phyloP scores from a whole-genome alignment of 108 stramenopile species.

The Epithemia pelagica region DNA sequence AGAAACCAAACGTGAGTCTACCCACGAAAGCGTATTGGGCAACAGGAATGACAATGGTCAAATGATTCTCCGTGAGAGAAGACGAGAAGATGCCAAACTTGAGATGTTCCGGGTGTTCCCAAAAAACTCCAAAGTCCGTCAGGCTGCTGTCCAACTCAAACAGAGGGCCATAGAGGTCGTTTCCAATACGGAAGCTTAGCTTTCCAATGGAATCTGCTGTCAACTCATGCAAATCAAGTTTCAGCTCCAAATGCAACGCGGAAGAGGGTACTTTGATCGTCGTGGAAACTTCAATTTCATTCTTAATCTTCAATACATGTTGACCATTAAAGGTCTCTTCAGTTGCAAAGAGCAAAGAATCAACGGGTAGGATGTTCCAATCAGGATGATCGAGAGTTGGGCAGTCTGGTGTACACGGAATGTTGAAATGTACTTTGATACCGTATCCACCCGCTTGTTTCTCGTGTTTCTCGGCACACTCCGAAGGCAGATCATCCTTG shows the following conservation, averaged over 20 bases:
- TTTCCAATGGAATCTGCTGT: neutral
- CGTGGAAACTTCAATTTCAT: neutral
- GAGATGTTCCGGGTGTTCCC: neutral
- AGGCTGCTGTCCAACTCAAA: neutral
- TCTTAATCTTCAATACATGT: slow-evolving; percentile 8
- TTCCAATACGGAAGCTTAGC: neutral
- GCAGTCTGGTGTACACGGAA: neutral
- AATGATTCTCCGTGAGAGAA: neutral
- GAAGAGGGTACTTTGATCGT: neutral
- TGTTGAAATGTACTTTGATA: neutral
- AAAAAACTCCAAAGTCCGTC: neutral
- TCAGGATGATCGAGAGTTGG: neutral
- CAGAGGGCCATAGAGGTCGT: neutral
- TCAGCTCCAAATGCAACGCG: neutral
- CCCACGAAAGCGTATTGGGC: neutral
- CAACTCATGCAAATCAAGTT: neutral
- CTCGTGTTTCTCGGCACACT: neutral
- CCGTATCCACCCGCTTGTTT: neutral
- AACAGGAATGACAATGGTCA: neutral
- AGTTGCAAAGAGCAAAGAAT: slow-evolving; percentile 16
- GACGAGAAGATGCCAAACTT: neutral
- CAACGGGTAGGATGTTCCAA: neutral
- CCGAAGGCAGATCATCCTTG: neutral
- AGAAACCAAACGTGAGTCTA: neutral
- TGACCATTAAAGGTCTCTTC: slow-evolving; percentile 9